phyloP scores from a whole-genome alignment of 805 yeast species.

The Kodamaea fukazawae region DNA sequence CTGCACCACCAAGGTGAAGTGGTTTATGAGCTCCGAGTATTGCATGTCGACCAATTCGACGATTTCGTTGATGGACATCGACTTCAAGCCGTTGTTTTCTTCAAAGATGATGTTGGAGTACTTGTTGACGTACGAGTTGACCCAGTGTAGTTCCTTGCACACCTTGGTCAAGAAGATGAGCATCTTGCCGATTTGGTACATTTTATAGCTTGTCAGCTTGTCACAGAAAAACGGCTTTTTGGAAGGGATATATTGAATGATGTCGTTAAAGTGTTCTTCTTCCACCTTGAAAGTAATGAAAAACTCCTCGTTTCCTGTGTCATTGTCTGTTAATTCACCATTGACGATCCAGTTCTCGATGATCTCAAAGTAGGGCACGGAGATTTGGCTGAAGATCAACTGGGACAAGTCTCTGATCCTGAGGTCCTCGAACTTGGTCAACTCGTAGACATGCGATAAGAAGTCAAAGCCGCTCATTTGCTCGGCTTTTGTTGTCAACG shows the following conservation, averaged over 20 bases:
- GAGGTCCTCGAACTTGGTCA: slow-evolving; percentile 63
- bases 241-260: slow-evolving; percentile 28
- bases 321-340: slow-evolving; percentile 55
- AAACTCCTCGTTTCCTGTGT: slow-evolving; percentile 51
- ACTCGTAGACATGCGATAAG: slow-evolving; percentile 49
- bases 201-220: slow-evolving; percentile 37
- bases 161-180: slow-evolving; percentile 58
- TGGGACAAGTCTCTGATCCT: slow-evolving; percentile 43
- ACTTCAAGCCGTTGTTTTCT: slow-evolving; percentile 30
- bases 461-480: slow-evolving; percentile 47
- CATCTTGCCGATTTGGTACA: slow-evolving; percentile 71
- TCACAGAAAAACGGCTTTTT: slow-evolving; percentile 49
- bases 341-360: slow-evolving; percentile 63
- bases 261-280: slow-evolving; percentile 31
- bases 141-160: slow-evolving; percentile 71
- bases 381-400: slow-evolving; percentile 43
- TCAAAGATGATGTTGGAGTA: slow-evolving; percentile 30
- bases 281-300: slow-evolving; percentile 44
- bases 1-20: slow-evolving; percentile 49
- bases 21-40: slow-evolving; percentile 51
- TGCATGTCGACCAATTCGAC: slow-evolving; percentile 38
- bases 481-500: slow-evolving; percentile 36
- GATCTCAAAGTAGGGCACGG: slow-evolving; percentile 59
- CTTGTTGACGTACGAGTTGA: slow-evolving; percentile 40
- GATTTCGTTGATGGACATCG: slow-evolving; percentile 33